Percentiles rank a stretch among this genome's conserved stretches.
Evolutionary conservation across 441 rosid genomes (phyloP).

Genomic region (Corymbia calophylla): DNA sequence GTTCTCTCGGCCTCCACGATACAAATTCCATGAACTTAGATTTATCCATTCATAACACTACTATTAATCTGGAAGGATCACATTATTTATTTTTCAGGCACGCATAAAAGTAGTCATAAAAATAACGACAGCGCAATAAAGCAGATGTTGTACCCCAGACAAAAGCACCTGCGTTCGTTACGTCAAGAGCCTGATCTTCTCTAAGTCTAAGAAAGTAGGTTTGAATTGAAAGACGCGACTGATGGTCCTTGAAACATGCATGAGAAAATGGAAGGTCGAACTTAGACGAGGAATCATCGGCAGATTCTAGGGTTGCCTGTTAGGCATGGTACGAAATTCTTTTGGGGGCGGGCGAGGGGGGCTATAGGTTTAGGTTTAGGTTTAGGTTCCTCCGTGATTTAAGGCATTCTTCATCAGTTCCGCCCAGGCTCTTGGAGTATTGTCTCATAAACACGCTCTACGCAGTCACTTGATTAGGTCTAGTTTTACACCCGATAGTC

Average conservation of each 20-base stretch:
- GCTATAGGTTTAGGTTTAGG: not conserved
- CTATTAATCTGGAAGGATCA: not conserved
- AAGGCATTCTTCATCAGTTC: not conserved
- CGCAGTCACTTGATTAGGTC: not conserved
- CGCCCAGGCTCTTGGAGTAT: not conserved
- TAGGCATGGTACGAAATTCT: not conserved
- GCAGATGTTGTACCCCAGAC: not conserved
- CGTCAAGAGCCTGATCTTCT: not conserved
- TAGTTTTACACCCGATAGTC: not conserved
- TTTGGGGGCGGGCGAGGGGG: not conserved
- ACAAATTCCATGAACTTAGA: not conserved
- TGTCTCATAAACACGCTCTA: not conserved
- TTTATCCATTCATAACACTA: not conserved
- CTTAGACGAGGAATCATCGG: not conserved
- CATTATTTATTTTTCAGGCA: not conserved
- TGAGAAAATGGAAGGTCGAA: not conserved
- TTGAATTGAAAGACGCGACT: not conserved
- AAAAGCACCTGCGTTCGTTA: not conserved
- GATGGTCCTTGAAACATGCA: not conserved
- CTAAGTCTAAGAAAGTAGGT: not conserved
- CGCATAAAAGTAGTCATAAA: not conserved
- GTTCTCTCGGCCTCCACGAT: not conserved
- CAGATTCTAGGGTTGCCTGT: not conserved
- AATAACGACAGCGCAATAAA: not conserved
- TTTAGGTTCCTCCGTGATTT: not conserved